Percentiles rank a stretch among this genome's conserved stretches.
Evolutionary conservation across 2,329 filamentous ascomycete species (phyloP).

Genomic region (Zelopaecilomyces penicillatus): DNA sequence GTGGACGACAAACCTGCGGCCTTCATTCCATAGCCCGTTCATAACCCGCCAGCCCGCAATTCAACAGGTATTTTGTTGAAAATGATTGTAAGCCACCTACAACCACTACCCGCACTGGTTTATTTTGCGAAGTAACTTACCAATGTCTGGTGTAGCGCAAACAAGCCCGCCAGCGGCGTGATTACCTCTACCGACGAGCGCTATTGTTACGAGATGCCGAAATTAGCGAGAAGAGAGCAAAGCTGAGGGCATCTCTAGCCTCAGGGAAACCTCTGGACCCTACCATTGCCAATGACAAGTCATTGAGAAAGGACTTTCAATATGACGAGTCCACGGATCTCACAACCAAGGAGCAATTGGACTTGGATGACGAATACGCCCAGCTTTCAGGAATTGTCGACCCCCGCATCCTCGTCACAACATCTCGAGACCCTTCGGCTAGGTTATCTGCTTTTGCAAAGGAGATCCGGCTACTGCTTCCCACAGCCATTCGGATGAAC

Average conservation of each 20-base stretch:
- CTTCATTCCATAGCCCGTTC: not conserved
- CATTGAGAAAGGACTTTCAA: conserved; percentile 77
- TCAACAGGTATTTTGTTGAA: not conserved
- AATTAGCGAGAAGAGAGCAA: conserved; percentile 82
- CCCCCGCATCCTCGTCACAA: conserved; percentile 81
- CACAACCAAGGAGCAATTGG: conserved; percentile 58
- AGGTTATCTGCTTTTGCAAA: conserved; percentile 86
- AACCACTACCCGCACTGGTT: not conserved
- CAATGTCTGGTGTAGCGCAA: conserved; percentile 23
- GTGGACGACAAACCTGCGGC: too few species aligned
- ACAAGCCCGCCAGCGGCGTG: conserved; percentile 33
- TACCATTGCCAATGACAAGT: conserved; percentile 76
- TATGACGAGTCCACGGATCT: conserved; percentile 81
- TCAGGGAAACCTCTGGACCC: conserved; percentile 80
- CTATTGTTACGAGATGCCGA: conserved; percentile 84
- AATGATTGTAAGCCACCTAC: conserved; percentile 12
- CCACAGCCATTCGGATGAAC: conserved; percentile 81
- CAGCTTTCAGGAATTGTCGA: conserved; percentile 87
- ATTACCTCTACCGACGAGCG: conserved; percentile 78
- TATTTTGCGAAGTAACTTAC: not conserved
- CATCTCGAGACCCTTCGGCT: conserved; percentile 77
- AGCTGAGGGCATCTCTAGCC: conserved; percentile 77
- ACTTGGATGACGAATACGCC: conserved; percentile 83
- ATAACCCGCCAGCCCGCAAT: not conserved
- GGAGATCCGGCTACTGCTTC: conserved; percentile 75